These are phyloP conservation scores for Neofusicoccum ribis DNA, from an alignment of 2,329 filamentous ascomycete species.

Conservation along the genomic window DNA sequence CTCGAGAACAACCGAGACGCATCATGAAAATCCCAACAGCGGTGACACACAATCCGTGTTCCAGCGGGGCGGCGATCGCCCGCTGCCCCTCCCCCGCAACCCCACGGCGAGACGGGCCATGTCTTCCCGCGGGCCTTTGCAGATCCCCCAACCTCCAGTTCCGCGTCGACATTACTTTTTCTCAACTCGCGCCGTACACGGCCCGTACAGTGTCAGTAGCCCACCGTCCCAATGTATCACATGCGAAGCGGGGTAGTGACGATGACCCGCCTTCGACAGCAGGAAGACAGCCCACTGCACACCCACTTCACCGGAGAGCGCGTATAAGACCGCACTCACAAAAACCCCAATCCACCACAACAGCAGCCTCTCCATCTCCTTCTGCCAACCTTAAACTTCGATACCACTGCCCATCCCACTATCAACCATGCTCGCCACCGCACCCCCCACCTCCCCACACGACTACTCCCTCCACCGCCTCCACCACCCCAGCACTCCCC, in stretches of 20 bases:
- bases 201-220: neutral
- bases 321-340: neutral
- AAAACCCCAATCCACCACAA: neutral
- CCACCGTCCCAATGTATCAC: neutral
- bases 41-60: too few species aligned
- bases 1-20: too few species aligned
- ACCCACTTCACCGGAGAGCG: neutral
- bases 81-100: neutral
- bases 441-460: constrained; percentile 21
- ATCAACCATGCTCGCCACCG: constrained; percentile 22
- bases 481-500: constrained; percentile 25
- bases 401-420: neutral
- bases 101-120: neutral
- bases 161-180: neutral
- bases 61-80: too few species aligned
- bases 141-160: neutral
- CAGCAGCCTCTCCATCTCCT: neutral
- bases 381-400: too few species aligned
- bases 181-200: neutral
- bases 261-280: neutral
- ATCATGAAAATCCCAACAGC: too few species aligned
- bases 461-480: constrained; percentile 29
- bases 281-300: neutral
- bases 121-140: neutral
- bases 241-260: neutral